Percentiles rank a stretch among this genome's conserved stretches.
Evolutionary conservation across 2,329 filamentous ascomycete genomes (phyloP).

Genomic region (Pleurostoma richardsiae): DNA sequence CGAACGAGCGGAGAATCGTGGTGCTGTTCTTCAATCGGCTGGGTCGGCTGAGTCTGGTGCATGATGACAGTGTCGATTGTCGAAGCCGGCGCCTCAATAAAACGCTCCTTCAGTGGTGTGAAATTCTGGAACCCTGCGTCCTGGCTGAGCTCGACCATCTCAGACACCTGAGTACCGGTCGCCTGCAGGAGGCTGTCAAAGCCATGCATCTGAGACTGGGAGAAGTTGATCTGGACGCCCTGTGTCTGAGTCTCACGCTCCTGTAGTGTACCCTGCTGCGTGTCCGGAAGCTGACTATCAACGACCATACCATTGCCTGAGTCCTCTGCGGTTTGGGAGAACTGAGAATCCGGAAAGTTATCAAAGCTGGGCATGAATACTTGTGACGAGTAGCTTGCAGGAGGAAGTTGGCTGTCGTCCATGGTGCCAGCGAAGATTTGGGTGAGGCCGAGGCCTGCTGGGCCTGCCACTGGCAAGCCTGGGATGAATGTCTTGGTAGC

Average conservation of each 20-base stretch:
- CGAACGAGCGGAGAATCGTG: conserved; percentile 63
- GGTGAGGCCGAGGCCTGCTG: conserved; percentile 69
- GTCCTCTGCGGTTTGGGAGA: conserved; percentile 55
- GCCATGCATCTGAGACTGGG: conserved; percentile 55
- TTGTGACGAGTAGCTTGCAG: conserved; percentile 30
- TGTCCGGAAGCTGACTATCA: conserved; percentile 34
- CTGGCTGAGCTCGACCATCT: conserved; percentile 72
- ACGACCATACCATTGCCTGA: conserved; percentile 45
- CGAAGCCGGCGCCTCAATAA: conserved; percentile 58
- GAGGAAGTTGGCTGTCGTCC: conserved; percentile 53
- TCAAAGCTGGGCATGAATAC: conserved; percentile 53
- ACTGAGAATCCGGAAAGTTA: conserved; percentile 53
- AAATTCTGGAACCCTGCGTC: conserved; percentile 72
- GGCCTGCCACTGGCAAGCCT: conserved; percentile 55
- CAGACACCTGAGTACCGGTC: conserved; percentile 57
- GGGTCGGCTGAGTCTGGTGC: conserved; percentile 19
- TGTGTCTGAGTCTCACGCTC: conserved; percentile 16
- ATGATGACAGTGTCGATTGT: conserved; percentile 67
- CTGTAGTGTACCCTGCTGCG: conserved; percentile 14
- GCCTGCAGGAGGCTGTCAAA: conserved; percentile 51
- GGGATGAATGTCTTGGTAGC: conserved; percentile 67
- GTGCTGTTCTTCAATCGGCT: conserved; percentile 27
- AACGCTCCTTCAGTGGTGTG: conserved; percentile 65
- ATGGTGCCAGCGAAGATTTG: conserved; percentile 91
- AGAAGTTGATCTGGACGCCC: conserved; percentile 49